Percentiles rank a stretch among this genome's conserved stretches.
Evolutionary conservation across 1,284 basidiomycete genomes (phyloP).

Genomic region (Quambalaria eucalypti): DNA sequence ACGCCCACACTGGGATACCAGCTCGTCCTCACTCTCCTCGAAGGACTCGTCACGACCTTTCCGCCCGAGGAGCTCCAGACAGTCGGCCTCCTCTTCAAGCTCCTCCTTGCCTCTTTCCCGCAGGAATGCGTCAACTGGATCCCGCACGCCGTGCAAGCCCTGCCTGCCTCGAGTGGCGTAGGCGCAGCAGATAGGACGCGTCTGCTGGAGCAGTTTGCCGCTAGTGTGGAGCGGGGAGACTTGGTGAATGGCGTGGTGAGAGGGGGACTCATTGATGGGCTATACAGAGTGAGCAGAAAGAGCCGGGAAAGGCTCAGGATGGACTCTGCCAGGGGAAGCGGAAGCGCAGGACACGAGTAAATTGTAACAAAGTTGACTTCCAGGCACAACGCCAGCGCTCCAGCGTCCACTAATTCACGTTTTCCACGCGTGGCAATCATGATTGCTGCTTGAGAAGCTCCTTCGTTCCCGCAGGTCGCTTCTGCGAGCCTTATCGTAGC

Average conservation of each 20-base stretch:
- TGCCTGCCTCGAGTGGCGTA: slow-evolving; percentile 60
- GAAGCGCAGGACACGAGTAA: too few species aligned
- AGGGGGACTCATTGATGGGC: slow-evolving; percentile 41
- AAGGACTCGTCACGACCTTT: slow-evolving; percentile 65
- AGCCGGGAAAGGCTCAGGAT: slow-evolving; percentile 1
- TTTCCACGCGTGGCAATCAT: too few species aligned
- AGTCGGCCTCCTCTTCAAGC: slow-evolving; percentile 69
- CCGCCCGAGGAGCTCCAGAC: slow-evolving; percentile 71
- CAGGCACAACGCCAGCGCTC: too few species aligned
- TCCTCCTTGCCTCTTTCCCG: slow-evolving; percentile 61
- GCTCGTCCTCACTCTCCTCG: slow-evolving; percentile 63
- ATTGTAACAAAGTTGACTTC: too few species aligned
- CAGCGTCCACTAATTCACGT: too few species aligned
- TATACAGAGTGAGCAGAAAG: slow-evolving; percentile 41
- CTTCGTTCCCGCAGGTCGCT: too few species aligned
- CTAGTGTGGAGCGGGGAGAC: neutral
- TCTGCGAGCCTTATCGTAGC: too few species aligned
- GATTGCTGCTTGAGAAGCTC: too few species aligned
- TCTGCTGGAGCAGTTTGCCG: slow-evolving; percentile 55
- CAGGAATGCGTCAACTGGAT: slow-evolving; percentile 65
- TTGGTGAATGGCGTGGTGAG: neutral
- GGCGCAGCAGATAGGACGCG: slow-evolving; percentile 63
- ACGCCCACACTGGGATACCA: slow-evolving; percentile 70
- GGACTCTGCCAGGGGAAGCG: too few species aligned
- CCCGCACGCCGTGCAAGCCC: slow-evolving; percentile 60